Base-by-base conservation (phyloP, 2,329 filamentous ascomycete genomes). In the Ambrosiella xylebori region DNA sequence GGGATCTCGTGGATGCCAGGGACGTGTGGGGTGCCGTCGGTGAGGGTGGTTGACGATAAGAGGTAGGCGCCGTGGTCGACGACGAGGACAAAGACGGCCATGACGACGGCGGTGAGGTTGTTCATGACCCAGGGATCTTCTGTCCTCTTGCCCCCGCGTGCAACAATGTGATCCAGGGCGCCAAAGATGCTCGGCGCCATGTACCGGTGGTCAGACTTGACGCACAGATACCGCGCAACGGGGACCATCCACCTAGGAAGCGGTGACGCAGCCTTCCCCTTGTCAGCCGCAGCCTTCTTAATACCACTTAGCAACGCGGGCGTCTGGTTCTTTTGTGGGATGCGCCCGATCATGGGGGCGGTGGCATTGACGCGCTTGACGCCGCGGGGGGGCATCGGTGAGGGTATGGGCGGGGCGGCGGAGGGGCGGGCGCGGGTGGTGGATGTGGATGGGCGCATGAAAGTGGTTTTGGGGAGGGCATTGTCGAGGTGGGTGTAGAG, bases 401-500 rank as follows among this genome's bases (percentile, higher is more conserved):
- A 19, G 3, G 51, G 47, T 11, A 57, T 50, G 2, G 59, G 35
- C 2, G 59, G 56, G n/a, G 59, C 53, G 2, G 11, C 63, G 66
- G 50, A 73, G 66, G 7, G 73, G 71, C 1, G 71, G 70, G 13
- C 70, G 60, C 7, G 69, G 66, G 36, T 70, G 2, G 49, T 52
- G 67, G 6, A 15, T 3, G 17, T 49, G n/a, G 17, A 39, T 11
- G 37, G 44, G 15, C 11, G 27, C 13, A 37, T 17, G 9, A 40
- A 11, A 12, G 38, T 37, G 15, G 56, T 49, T 19, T 58, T 58
- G 12, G 78, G 76, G 4, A 97, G 74, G 45, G 84, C 82, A 58
- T 80, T 81, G 64, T 91, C 84, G 61, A 97, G 80, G 67, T 91
- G 89, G 38, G 74, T 74, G 68, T 90, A 93, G 41, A 97, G 75